phyloP scores from a whole-genome alignment of 2,329 filamentous ascomycete genomes.

The Cladosporium sphaerospermum region DNA sequence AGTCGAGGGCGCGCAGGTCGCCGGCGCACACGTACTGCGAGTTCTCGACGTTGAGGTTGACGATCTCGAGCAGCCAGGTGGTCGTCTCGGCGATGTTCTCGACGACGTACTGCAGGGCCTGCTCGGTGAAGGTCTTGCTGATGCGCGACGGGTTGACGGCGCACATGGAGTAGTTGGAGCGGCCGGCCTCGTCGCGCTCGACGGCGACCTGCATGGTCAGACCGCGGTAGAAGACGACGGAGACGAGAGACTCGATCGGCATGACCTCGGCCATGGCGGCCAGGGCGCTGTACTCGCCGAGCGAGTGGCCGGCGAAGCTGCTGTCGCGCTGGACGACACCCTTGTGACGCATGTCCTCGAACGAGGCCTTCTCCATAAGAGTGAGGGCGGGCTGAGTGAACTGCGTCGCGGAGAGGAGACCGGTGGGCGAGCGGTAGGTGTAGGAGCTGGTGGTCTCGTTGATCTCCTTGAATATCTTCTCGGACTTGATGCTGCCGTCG shows the following conservation, averaged over 20 bases:
- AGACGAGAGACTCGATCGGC: constrained; percentile 98
- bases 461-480: constrained; percentile 99
- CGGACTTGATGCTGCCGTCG: constrained; percentile 90
- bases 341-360: constrained; percentile 98
- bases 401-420: constrained; percentile 91
- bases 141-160: constrained; percentile 98
- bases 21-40: constrained; percentile 65
- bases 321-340: constrained; percentile 92
- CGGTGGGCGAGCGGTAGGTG: constrained; percentile 92
- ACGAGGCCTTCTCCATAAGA: constrained; percentile 98
- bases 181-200: constrained; percentile 84
- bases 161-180: constrained; percentile 99
- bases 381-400: constrained; percentile 97
- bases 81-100: constrained; percentile 92
- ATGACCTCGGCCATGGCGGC: constrained; percentile 96
- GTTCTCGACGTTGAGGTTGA: constrained; percentile 81
- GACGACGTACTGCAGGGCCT: constrained; percentile 92
- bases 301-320: constrained; percentile 94
- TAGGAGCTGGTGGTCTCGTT: constrained; percentile 88
- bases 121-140: constrained; percentile 97
- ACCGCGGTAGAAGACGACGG: constrained; percentile 97
- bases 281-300: constrained; percentile 96
- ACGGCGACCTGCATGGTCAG: constrained; percentile 99
- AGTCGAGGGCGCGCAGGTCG: constrained; percentile 60
- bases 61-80: constrained; percentile 93